Percentiles rank a stretch among this genome's conserved stretches.
Evolutionary conservation across 2,329 filamentous ascomycete species (phyloP).

Genomic region (Fusarium chaquense): DNA sequence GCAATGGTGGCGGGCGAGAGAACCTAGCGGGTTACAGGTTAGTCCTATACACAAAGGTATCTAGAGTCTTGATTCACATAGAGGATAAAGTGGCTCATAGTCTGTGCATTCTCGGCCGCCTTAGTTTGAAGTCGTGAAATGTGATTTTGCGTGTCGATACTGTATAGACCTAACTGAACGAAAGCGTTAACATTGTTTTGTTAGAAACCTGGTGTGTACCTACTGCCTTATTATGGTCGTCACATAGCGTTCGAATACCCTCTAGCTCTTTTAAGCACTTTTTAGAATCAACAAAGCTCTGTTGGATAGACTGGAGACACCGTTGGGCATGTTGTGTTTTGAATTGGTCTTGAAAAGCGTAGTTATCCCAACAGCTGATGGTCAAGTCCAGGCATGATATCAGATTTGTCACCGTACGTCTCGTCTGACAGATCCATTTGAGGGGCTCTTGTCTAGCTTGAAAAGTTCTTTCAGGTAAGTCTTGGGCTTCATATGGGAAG

Average conservation of each 20-base stretch:
- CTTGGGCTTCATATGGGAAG: neutral
- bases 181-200: neutral
- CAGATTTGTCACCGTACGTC: neutral
- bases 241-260: neutral
- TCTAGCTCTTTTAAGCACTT: neutral
- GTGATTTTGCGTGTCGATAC: neutral
- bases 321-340: neutral
- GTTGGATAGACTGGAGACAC: neutral
- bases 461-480: neutral
- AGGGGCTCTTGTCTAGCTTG: neutral
- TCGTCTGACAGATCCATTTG: neutral
- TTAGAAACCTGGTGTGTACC: neutral
- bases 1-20: neutral
- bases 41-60: neutral
- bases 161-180: neutral
- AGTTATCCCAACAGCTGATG: conserved; percentile 10
- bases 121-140: neutral
- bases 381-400: neutral
- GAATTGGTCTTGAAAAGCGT: neutral
- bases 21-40: neutral
- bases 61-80: neutral
- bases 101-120: neutral
- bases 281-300: neutral
- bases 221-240: neutral
- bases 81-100: neutral